These are phyloP conservation scores for Mycosphaerella sp. DNA, from an alignment of 2,329 filamentous ascomycete species.

Conservation along the genomic window DNA sequence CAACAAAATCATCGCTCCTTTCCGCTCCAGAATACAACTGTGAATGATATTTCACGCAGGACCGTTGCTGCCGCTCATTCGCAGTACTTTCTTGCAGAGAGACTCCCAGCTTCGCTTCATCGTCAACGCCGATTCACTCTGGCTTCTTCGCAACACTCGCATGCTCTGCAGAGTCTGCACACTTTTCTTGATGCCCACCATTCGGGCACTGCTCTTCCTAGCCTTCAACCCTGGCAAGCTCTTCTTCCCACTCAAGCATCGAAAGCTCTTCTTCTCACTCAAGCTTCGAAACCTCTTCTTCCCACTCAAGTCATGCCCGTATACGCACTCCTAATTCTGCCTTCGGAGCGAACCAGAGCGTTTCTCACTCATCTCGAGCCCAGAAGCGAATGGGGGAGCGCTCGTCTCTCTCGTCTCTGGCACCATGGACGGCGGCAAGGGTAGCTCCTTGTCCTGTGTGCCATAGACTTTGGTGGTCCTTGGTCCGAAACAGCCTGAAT, in stretches of 20 bases:
- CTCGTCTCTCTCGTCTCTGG: slow-evolving; percentile 21
- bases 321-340: background rate
- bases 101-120: slow-evolving; percentile 10
- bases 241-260: background rate
- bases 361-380: slow-evolving; percentile 1
- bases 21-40: background rate
- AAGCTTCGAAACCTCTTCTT: slow-evolving; percentile 1
- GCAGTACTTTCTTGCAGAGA: slow-evolving; percentile 1
- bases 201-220: too few relatives aligned
- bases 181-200: too few relatives aligned
- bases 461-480: slow-evolving; percentile 13
- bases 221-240: background rate
- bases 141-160: too few relatives aligned
- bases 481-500: background rate
- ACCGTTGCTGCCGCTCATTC: background rate
- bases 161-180: too few relatives aligned
- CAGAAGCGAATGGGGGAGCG: slow-evolving; percentile 18
- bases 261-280: background rate
- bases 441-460: slow-evolving; percentile 27
- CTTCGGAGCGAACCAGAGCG: background rate
- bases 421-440: slow-evolving; percentile 17
- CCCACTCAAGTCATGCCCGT: background rate
- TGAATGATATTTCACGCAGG: background rate
- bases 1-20: background rate
- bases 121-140: background rate